Evolutionary conservation across 148 eudicot genomes (phyloP).

Genomic region (Silene latifolia): DNA sequence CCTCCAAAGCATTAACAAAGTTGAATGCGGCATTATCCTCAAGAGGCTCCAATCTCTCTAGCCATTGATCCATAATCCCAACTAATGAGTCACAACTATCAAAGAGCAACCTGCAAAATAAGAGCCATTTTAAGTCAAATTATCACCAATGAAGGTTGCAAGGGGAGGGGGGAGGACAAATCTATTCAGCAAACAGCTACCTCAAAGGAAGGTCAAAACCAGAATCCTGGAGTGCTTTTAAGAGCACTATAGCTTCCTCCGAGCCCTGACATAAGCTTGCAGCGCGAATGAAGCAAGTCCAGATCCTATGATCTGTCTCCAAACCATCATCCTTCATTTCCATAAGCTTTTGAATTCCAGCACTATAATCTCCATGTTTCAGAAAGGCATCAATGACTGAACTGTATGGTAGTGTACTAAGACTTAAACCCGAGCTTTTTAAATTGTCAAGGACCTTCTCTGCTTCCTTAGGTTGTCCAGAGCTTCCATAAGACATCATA

Average conservation of each 20-base stretch:
- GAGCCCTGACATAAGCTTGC: conserved; percentile 70
- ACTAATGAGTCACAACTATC: conserved; percentile 59
- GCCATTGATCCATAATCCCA: conserved; percentile 51
- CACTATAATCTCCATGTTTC: conserved; percentile 67
- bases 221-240: conserved; percentile 60
- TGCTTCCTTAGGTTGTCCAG: conserved; percentile 91
- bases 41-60: conserved; percentile 58
- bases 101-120: conserved; percentile 61
- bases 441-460: conserved; percentile 84
- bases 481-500: conserved; percentile 87
- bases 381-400: conserved; percentile 91
- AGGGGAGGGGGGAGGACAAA: background rate
- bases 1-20: conserved; percentile 95
- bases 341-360: conserved; percentile 69
- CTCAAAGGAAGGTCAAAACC: conserved; percentile 86
- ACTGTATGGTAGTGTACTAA: conserved; percentile 71
- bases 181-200: conserved; percentile 29
- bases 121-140: background rate
- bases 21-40: conserved; percentile 87
- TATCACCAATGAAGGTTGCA: conserved; percentile 3
- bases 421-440: conserved; percentile 51
- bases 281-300: conserved; percentile 86
- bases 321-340: conserved; percentile 76
- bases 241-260: conserved; percentile 58
- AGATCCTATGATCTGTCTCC: conserved; percentile 88